Percentiles rank a stretch among this genome's conserved stretches.
Evolutionary conservation across 371 early-diverging fungal genomes (phyloP).

Genomic region (Polyrhizophydium stewartii): DNA sequence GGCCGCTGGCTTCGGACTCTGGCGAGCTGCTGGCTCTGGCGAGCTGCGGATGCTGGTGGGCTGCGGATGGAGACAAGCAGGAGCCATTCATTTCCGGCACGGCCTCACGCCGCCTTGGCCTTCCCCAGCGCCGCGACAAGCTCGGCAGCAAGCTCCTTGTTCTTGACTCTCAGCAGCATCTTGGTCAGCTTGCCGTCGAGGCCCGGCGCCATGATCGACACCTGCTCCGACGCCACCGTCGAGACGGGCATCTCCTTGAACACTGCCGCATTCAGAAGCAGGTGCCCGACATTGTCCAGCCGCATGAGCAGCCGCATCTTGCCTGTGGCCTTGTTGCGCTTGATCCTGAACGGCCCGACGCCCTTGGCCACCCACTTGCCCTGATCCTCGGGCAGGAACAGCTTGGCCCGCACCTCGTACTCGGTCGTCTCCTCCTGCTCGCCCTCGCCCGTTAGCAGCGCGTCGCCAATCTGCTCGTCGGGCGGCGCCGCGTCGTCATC

Average conservation of each 20-base stretch:
- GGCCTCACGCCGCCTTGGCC: too few relatives aligned
- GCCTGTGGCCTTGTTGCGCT: conserved; percentile 14
- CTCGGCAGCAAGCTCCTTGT: neutral
- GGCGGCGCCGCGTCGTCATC: conserved; percentile 19
- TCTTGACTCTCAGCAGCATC: neutral
- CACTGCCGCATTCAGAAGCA: conserved; percentile 24
- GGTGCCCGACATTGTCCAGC: conserved; percentile 34
- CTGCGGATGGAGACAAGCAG: too few relatives aligned
- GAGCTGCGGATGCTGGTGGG: too few relatives aligned
- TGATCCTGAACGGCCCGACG: conserved; percentile 26
- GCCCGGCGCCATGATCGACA: neutral
- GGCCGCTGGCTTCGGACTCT: too few relatives aligned
- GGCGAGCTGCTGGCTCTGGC: too few relatives aligned
- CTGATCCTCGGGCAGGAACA: neutral
- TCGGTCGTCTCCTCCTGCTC: conserved; percentile 30
- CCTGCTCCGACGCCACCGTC: neutral
- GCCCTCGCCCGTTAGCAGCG: conserved; percentile 34
- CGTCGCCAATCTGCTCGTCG: conserved; percentile 28
- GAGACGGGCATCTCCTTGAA: conserved; percentile 22
- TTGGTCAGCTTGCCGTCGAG: neutral
- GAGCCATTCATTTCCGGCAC: too few relatives aligned
- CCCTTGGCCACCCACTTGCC: conserved; percentile 26
- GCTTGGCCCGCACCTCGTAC: conserved; percentile 14
- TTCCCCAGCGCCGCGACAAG: neutral
- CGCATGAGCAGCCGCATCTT: conserved; percentile 29